A percentile compares a stretch with the other conserved stretches of the same genome.
Conservation (phyloP, 1,139 yeast species). For the Pichia sp. region DNA sequence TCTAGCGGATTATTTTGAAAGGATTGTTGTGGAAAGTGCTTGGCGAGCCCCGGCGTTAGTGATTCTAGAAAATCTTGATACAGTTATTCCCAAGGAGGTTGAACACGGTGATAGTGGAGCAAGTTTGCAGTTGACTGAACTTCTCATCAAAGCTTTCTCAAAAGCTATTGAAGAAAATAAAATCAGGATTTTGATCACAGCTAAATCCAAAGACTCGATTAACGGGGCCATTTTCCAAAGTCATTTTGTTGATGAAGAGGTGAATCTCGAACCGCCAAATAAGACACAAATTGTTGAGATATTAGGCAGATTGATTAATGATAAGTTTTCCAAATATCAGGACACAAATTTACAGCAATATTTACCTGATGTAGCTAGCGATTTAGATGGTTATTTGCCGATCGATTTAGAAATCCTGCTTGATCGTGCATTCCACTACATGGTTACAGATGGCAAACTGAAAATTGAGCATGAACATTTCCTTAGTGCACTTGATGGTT, state of each 20-base stretch:
- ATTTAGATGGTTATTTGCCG: slow-evolving; percentile 87
- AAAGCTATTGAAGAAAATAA: slow-evolving; percentile 34
- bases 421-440: slow-evolving; percentile 69
- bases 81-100: slow-evolving; percentile 59
- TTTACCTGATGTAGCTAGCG: slow-evolving; percentile 58
- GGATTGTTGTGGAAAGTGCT: slow-evolving; percentile 51
- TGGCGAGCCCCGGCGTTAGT: slow-evolving; percentile 79
- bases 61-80: slow-evolving; percentile 75
- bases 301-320: slow-evolving; percentile 37
- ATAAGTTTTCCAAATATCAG: slow-evolving; percentile 6
- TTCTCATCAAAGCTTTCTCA: slow-evolving; percentile 31
- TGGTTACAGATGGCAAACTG: slow-evolving; percentile 31
- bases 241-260: slow-evolving; percentile 61
- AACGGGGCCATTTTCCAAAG: slow-evolving; percentile 56
- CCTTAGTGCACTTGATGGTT: slow-evolving; percentile 53
- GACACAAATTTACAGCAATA: slow-evolving; percentile 36
- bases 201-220: slow-evolving; percentile 57
- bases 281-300: slow-evolving; percentile 51
- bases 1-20: slow-evolving; percentile 40
- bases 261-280: slow-evolving; percentile 61
- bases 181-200: slow-evolving; percentile 47
- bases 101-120: slow-evolving; percentile 61
- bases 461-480: slow-evolving; percentile 29
- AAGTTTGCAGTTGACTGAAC: slow-evolving; percentile 51
- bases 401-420: slow-evolving; percentile 66